Percentiles rank a stretch among this genome's conserved stretches.
These are phyloP conservation scores for Hypoxylon sp. DNA, from an alignment of 2,329 filamentous ascomycete species.

Conservation along the genomic window DNA sequence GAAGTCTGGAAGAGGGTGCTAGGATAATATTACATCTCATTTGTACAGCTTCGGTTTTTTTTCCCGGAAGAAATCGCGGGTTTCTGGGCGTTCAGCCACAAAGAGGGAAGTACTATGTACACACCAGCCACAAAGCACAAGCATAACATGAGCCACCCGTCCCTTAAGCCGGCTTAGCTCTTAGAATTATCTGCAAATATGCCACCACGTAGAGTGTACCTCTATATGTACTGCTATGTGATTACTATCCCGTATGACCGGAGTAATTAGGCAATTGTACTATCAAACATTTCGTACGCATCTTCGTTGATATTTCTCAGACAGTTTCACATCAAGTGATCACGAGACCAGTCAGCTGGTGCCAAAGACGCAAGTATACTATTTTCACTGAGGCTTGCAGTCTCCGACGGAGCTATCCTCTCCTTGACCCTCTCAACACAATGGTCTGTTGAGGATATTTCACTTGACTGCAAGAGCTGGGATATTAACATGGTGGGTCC, in stretches of 20 bases:
- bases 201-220: too few species aligned
- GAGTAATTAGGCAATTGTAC: too few species aligned
- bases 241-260: too few species aligned
- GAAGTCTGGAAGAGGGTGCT: background rate
- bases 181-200: too few species aligned
- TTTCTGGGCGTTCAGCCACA: slow-evolving; percentile 3
- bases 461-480: background rate
- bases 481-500: background rate
- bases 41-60: background rate
- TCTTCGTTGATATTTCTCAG: background rate
- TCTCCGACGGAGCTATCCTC: slow-evolving; percentile 54
- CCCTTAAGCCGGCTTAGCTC: too few species aligned
- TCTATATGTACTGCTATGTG: too few species aligned
- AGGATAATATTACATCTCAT: background rate
- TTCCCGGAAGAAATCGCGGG: background rate
- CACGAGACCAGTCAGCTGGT: slow-evolving; percentile 42
- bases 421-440: slow-evolving; percentile 33
- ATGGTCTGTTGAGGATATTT: background rate
- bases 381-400: slow-evolving; percentile 47
- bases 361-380: slow-evolving; percentile 52
- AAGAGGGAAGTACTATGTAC: background rate
- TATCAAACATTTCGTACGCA: background rate
- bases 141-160: too few species aligned
- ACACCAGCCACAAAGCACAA: slow-evolving; percentile 3
- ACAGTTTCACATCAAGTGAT: background rate